Evolutionary conservation across 2,329 filamentous ascomycete species (phyloP).

Genomic region (Aspergillus glaucus): DNA sequence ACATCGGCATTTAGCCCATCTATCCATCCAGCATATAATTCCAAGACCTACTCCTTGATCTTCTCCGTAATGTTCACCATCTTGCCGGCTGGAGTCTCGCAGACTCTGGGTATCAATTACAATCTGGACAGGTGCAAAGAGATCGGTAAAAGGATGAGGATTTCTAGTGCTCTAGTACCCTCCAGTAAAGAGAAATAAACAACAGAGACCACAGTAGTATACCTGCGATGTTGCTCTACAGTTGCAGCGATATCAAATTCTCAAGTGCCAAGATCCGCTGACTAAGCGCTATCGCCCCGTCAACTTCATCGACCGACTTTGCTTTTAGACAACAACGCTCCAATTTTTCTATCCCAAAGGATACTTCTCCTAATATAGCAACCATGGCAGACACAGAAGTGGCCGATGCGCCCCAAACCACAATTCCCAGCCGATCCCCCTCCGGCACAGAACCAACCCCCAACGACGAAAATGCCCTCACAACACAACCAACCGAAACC

Average conservation of each 20-base stretch:
- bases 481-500: slow-evolving; percentile 11
- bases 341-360: neutral
- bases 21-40: neutral
- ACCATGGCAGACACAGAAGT: slow-evolving; percentile 25
- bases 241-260: slow-evolving; percentile 10
- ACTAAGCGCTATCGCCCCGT: slow-evolving; percentile 2
- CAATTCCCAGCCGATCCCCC: slow-evolving; percentile 45
- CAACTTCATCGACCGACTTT: slow-evolving; percentile 1
- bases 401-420: slow-evolving; percentile 34
- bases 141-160: too few species aligned
- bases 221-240: neutral
- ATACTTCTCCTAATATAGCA: neutral
- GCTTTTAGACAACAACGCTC: slow-evolving; percentile 3
- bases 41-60: slow-evolving; percentile 79
- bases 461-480: slow-evolving; percentile 14
- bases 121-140: neutral
- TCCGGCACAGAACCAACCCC: slow-evolving; percentile 37
- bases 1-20: neutral
- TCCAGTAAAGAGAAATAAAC: neutral
- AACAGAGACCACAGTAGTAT: neutral
- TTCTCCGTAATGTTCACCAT: slow-evolving; percentile 99
- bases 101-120: slow-evolving; percentile 9
- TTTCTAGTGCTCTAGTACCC: neutral
- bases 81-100: slow-evolving; percentile 29
- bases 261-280: slow-evolving; percentile 5